Percentiles rank a stretch among this genome's conserved stretches.
Evolutionary conservation across 2,329 filamentous ascomycete species (phyloP).

Genomic region (Boeremia lycopersici): DNA sequence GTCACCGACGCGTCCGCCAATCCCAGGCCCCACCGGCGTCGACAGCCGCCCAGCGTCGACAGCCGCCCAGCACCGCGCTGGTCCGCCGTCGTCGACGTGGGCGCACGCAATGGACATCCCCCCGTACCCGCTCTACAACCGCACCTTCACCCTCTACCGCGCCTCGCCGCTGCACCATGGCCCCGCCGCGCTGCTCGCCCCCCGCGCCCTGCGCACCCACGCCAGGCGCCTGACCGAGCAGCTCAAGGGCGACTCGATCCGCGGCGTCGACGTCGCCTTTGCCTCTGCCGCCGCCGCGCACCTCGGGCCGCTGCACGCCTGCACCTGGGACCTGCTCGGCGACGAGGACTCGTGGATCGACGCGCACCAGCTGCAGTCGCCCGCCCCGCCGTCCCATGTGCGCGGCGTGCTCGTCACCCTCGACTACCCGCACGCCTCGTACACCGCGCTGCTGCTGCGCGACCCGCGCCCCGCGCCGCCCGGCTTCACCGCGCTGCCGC

Average conservation of each 20-base stretch:
- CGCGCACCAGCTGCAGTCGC: conserved; percentile 40
- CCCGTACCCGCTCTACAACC: conserved; percentile 56
- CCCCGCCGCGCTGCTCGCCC: conserved; percentile 43
- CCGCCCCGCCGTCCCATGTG: conserved; percentile 28
- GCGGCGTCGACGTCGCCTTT: conserved; percentile 52
- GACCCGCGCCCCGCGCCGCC: conserved; percentile 38
- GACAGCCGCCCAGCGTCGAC: no score
- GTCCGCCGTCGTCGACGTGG: background rate
- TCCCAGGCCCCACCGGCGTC: no score
- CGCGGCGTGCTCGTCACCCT: conserved; percentile 57
- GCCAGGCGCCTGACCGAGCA: conserved; percentile 56
- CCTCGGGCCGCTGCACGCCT: conserved; percentile 55
- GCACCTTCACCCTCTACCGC: conserved; percentile 61
- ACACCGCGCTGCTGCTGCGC: conserved; percentile 58
- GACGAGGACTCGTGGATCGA: conserved; percentile 50
- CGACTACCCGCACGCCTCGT: conserved; percentile 56
- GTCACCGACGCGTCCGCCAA: no score
- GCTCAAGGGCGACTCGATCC: conserved; percentile 56
- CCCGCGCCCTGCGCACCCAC: conserved; percentile 51
- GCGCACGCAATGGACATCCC: conserved; percentile 41
- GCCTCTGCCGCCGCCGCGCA: conserved; percentile 47
- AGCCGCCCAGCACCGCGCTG: no score
- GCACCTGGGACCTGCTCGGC: conserved; percentile 53
- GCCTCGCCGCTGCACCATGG: conserved; percentile 60
- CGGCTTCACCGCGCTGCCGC: conserved; percentile 55